A percentile compares a stretch with the other conserved stretches of the same genome.
Evolutionary conservation across 345 rosid genomes (phyloP).

Genomic region (Bruguiera parviflora): DNA sequence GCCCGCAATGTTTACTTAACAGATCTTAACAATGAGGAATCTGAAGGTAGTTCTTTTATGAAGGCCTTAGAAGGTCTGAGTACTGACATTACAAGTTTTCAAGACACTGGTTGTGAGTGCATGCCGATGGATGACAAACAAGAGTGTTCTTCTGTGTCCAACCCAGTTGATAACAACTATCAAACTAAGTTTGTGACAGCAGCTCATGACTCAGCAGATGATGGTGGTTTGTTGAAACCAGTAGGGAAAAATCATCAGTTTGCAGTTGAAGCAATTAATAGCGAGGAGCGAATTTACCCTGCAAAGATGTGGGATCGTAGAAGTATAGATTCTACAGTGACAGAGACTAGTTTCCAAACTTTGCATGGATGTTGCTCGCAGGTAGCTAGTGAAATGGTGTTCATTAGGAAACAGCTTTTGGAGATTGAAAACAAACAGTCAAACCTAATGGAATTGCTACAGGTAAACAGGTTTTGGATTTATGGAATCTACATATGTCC

Average conservation of each 20-base stretch:
- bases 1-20: constrained; percentile 33
- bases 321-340: constrained; percentile 74
- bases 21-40: constrained; percentile 63
- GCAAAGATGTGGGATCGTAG: constrained; percentile 48
- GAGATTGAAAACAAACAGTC: constrained; percentile 78
- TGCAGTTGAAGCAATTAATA: constrained; percentile 41
- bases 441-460: constrained; percentile 63
- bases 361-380: constrained; percentile 54
- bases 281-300: constrained; percentile 43
- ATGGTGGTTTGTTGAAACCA: constrained; percentile 36
- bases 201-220: constrained; percentile 43
- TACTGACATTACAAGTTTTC: constrained; percentile 38
- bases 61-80: constrained; percentile 49
- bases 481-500: neutral
- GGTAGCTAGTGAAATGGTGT: constrained; percentile 58
- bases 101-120: constrained; percentile 49
- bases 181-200: constrained; percentile 49
- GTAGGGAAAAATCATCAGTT: constrained; percentile 41
- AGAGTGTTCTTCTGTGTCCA: constrained; percentile 54
- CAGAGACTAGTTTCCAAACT: constrained; percentile 52
- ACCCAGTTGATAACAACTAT: constrained; percentile 38
- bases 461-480: constrained; percentile 46
- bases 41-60: constrained; percentile 71
- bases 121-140: constrained; percentile 57
- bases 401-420: constrained; percentile 66